Evolutionary conservation across 2,329 filamentous ascomycete genomes (phyloP).

Genomic region (Colletotrichum sp.): DNA sequence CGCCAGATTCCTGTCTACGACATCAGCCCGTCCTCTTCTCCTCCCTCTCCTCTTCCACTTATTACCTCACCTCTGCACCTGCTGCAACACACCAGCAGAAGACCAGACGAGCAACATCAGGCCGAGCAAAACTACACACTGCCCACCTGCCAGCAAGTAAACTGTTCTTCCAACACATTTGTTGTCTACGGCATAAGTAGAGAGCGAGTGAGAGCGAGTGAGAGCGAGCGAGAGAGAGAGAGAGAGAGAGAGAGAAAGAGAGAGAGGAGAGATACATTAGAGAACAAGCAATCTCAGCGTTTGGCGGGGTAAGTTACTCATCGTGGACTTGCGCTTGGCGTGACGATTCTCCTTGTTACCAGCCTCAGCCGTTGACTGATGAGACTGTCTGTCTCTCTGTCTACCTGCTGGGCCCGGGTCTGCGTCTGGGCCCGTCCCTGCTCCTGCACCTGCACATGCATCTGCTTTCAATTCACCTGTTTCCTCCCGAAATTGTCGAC

Average conservation of each 20-base stretch:
- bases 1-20: not conserved
- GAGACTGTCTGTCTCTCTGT: not conserved
- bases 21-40: not conserved
- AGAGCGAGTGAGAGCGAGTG: not conserved
- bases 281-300: not conserved
- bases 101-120: slow-evolving; percentile 1
- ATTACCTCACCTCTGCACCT: not conserved
- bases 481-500: not conserved
- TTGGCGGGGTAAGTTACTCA: not conserved
- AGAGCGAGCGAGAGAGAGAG: not conserved
- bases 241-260: not conserved
- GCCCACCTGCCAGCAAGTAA: not conserved
- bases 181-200: not conserved
- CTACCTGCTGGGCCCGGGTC: not conserved
- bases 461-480: not conserved
- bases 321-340: not conserved
- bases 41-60: not conserved
- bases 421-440: not conserved
- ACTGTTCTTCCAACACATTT: not conserved
- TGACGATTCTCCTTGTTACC: not conserved
- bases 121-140: not conserved
- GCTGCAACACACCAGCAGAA: not conserved
- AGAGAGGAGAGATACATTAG: not conserved
- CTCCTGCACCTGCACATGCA: not conserved
- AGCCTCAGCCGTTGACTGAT: not conserved